Evolutionary conservation across 768 basidiomycete genomes (phyloP).

Genomic region (Amyloporia xantha): DNA sequence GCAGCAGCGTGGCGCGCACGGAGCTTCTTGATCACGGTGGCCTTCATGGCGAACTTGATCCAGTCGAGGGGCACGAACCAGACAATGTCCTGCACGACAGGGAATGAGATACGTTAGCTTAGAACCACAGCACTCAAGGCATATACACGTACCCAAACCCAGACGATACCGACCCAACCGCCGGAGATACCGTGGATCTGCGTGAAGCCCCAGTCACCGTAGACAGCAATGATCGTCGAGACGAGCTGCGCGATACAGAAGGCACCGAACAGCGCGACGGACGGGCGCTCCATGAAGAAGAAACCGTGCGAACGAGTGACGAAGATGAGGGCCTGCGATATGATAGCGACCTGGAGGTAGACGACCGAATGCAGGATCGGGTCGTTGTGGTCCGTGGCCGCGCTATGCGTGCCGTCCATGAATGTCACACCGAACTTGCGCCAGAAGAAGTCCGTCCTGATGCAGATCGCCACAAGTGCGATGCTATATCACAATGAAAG

Average conservation of each 20-base stretch:
- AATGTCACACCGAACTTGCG: constrained; percentile 73
- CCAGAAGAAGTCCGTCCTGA: constrained; percentile 87
- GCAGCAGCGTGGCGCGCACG: constrained; percentile 54
- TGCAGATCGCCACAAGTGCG: constrained; percentile 74
- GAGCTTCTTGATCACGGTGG: constrained; percentile 79
- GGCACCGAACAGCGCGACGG: constrained; percentile 79
- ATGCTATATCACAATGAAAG: constrained; percentile 74
- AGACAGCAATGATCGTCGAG: constrained; percentile 92
- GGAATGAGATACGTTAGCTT: too few relatives aligned
- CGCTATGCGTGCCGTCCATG: constrained; percentile 17
- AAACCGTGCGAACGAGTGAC: constrained; percentile 90
- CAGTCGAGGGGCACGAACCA: constrained; percentile 96
- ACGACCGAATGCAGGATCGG: constrained; percentile 80
- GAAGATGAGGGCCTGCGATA: constrained; percentile 97
- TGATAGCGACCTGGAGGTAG: constrained; percentile 96
- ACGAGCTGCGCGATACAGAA: constrained; percentile 93
- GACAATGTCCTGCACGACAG: constrained; percentile 64
- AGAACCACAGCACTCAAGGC: not conserved
- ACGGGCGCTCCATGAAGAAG: constrained; percentile 97
- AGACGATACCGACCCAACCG: constrained; percentile 95
- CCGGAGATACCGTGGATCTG: constrained; percentile 73
- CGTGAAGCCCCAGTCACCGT: constrained; percentile 93
- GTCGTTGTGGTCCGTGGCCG: constrained; percentile 45
- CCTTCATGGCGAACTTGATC: constrained; percentile 97
- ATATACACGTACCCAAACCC: constrained; percentile 93